Evolutionary conservation across 352 stramenopile species (phyloP), one percentile per base, ranked within the genome.

Genomic region (Phytophthora sp.): DNA sequence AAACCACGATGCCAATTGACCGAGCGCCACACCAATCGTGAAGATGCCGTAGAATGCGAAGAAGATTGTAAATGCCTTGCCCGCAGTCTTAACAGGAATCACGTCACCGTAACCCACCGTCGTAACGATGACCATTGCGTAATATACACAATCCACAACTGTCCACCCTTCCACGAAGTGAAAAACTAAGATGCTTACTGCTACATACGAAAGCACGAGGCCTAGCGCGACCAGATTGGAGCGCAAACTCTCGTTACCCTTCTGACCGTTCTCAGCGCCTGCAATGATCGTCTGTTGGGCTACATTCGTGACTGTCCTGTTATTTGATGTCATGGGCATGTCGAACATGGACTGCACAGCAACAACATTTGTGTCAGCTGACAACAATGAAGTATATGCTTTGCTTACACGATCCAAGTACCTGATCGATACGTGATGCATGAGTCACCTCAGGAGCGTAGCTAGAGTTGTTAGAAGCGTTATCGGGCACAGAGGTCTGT

Each of bases 101-200:
- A 96, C 77, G 65, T 97, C 90, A 18, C 86, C 90, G 63, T 96
- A 98, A 4, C 90, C 91, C 29, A 96, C 88, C 1, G 87, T 97
- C 7, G 93, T 98, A n/a, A 98, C 76, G 36, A 95, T 97, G 8
- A 97, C 91, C 69, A 97, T 91, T 27, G 82, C 79, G 74, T 95
- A 98, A 64, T 98, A 98, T 21, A 98, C 66, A 29, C 84, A 87
- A 73, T 98, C 93, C 0, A 97, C 62, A 15, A 89, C 60, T 0
- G 63, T 71, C 82, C 82, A 90, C 8, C 73, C 26, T 52, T 90
- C 82, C 16, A 84, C 57, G 46, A 69, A 85, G 63, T 89, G 76
- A 42, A 81, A 90, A 5, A 85, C 81, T 4, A 89, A 35, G 30
- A 89, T 80, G 57, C 68, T 74, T 27, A 85, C 79, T 3, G 31